Base-by-base conservation (phyloP, 2,329 filamentous ascomycete genomes). In the Zalaria sp. region DNA sequence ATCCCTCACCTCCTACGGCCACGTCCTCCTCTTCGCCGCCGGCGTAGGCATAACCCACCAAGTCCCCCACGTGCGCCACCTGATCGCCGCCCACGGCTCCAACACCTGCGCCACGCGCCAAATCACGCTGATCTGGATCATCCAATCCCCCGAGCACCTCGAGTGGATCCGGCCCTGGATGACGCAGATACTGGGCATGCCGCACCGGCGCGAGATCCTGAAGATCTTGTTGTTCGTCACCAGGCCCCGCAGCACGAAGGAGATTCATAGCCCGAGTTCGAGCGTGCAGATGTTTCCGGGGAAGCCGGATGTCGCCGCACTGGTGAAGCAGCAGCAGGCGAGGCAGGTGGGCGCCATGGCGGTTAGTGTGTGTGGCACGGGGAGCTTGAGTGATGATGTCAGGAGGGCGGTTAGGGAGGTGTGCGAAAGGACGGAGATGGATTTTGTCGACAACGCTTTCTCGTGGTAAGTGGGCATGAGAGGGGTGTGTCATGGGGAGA, bases 21-120 rank as follows among this genome's bases (percentile, higher is more conserved):
- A 93, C 35, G 79, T 81, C 36, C 75, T 98, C 48, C 79, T 98
- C 43, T 87, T 95, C 57, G 88, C 89, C 8, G 88, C 87, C 43
- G 85, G 89, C 43, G 87, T 91, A 4, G 91, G 91, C 47, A 96
- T 98, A 63, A 94, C 89, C 1, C 89, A 96, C 60, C 87, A 93
- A 58, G 76, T 96, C 27, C 84, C 87, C 29, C 93, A 93, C 59
- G 73, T 95, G 5, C 80, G 79, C 42, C 81, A 91, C 44, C 62
- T 70, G 11, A 65, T 70, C 35, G 59, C 60, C 38, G 62, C 67
- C 61, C 54, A 75, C 68, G 68, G 69, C 67, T 63, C 84, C 75
- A 81, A 51, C 45, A 87, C 79, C 1, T 78, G 87, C 32, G 87
- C 89, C 4, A 86, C 85, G 3, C 80, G 87, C 40, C 78, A 81